Base-by-base conservation (phyloP, 2,329 filamentous ascomycete species). In the Clarireedia monteithiana region DNA sequence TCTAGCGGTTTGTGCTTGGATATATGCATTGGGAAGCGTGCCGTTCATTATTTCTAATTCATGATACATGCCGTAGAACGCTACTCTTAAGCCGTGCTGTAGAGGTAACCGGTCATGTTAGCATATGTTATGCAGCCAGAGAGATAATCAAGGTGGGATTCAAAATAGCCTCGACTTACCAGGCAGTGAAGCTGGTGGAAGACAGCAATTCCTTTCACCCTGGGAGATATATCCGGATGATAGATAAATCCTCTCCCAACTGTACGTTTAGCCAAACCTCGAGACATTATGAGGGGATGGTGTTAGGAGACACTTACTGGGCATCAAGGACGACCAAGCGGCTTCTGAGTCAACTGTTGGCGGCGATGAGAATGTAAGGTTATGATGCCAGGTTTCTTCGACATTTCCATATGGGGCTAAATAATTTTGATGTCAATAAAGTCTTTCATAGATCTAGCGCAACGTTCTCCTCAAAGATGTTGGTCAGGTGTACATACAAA, bases 171-270 rank as follows among this genome's bases (percentile, higher is more conserved):
- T 10, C 12, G 4, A 45, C 24, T 4, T 34, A 61, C 59, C 1
- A 62, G 51, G 17, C 60, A 62, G 46, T 62, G 60, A 2, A 62
- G 20, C 48, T 62, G 59, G 27, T 62, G 60, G 34, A 62, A 62
- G 39, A 59, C 59, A 0, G 59, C 49, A 7, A 55, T 36, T 12
- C 47, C 47, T 20, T 40, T 42, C 5, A 55, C 36, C 12, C 36
- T 42, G 1, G 53, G 47, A 12, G 53, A 30, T 30, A 55, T 50
- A 7, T 45, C 24, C 1, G 53, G 53, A 40, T 48, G 47, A 24
- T 55, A 44, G 9, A 55, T 36, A 14, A 55, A 55, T 7, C 53
- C 53, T 12, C 46, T 42, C 3, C 53, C 47, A 7, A 44, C 53
- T 55, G 6, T 2, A 26, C 27, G 12, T 23, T 17, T 24, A 39